Evolutionary conservation across 2,329 filamentous ascomycete species (phyloP), one percentile per base, ranked within the genome.

Genomic region (Aspergillus vadensis): DNA sequence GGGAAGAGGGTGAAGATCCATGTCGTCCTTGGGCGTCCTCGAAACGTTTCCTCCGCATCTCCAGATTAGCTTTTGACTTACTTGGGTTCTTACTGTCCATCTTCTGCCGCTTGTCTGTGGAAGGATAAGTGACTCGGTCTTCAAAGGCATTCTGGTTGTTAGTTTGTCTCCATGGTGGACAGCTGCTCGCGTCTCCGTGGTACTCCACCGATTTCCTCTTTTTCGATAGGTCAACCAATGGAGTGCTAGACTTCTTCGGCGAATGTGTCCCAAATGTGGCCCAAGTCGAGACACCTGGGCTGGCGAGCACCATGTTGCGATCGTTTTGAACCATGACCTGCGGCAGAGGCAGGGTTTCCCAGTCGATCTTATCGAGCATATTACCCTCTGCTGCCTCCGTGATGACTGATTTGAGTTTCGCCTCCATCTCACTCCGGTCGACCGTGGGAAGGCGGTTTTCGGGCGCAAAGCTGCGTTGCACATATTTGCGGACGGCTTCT

Each of bases 21-120:
- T 72, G 74, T 52, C 78, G 77, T 60, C 76, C 73, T 57, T 79
- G 78, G 49, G 76, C 72, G 58, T 82, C 80, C 65, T 94, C 89
- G 78, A 96, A 96, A 69, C 95, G 91, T 72, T 91, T 91, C 76
- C 89, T 91, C 68, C 95, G 90, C 81, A 92, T 93, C 78, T 97
- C 93, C 80, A 91, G 84, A 76, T 88, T 87, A 81, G 89, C 90
- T 79, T 91, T 87, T 76, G 89, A 95, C 91, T 96, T 96, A 95
- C 91, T 96, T 83, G 84, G 76, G 76, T 78, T 79, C 77, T 86
- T 76, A 64, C 75, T 69, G 69, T 83, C 80, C 72, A 82, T 77
- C 67, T 79, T 78, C 67, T 76, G 76, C 62, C 79, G 79, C 67
- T 82, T 82, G 63, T 81, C 79, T 74, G 84, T 81, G 71, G 79